phyloP scores from a whole-genome alignment of 1,284 basidiomycete genomes.

The Cryptococcus wingfieldii region DNA sequence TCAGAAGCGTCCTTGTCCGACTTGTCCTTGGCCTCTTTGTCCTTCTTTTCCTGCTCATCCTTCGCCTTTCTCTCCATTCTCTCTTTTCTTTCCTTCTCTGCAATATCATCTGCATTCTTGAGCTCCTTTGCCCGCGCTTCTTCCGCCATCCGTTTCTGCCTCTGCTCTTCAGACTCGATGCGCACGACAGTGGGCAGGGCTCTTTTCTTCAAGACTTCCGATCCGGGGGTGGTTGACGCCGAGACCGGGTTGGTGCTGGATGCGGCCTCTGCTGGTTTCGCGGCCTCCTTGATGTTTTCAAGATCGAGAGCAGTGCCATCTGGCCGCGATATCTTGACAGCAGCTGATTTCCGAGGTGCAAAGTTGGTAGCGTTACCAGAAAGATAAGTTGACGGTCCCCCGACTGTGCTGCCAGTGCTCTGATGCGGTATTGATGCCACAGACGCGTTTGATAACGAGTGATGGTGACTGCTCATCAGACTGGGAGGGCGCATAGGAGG shows the following conservation, averaged over 20 bases:
- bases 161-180: slow-evolving; percentile 54
- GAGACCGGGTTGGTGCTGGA: neutral
- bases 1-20: slow-evolving; percentile 51
- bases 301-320: slow-evolving; percentile 38
- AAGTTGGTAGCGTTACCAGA: slow-evolving; percentile 38
- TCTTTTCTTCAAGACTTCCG: slow-evolving; percentile 28
- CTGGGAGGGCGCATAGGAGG: slow-evolving; percentile 38
- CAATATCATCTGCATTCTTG: slow-evolving; percentile 39
- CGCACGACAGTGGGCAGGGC: slow-evolving; percentile 46
- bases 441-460: slow-evolving; percentile 24
- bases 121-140: slow-evolving; percentile 40
- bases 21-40: slow-evolving; percentile 51
- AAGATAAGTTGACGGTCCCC: slow-evolving; percentile 25
- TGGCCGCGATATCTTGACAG: slow-evolving; percentile 45
- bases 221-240: neutral
- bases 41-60: slow-evolving; percentile 44
- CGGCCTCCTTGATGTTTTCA: slow-evolving; percentile 37
- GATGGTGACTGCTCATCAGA: slow-evolving; percentile 25
- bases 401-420: no score
- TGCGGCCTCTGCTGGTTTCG: slow-evolving; percentile 19
- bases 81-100: slow-evolving; percentile 45
- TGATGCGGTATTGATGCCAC: slow-evolving; percentile 22
- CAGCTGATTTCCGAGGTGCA: slow-evolving; percentile 30
- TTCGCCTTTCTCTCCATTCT: slow-evolving; percentile 36
- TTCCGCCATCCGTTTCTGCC: slow-evolving; percentile 45